Evolutionary conservation across 345 rosid species (phyloP).

Genomic region (Citrus reticulata): DNA sequence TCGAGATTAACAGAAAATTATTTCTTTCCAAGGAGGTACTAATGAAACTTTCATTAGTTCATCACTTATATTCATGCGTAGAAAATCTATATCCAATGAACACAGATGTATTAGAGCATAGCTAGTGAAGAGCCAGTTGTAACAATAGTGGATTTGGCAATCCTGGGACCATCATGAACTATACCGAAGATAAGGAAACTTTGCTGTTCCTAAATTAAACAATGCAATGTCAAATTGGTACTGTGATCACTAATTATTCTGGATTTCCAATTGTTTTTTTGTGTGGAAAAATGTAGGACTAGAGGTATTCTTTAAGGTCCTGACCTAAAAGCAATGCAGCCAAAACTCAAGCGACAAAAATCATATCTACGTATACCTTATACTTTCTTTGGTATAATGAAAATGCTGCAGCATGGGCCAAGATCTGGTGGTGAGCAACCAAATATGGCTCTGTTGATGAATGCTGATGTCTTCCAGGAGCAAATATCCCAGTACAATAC

Average conservation of each 20-base stretch:
- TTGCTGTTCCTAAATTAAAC: too few species aligned
- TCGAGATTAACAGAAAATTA: not conserved
- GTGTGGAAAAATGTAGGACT: too few species aligned
- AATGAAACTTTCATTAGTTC: not conserved
- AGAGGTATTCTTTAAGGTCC: not conserved
- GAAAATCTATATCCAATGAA: not conserved
- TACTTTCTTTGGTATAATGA: conserved; percentile 61
- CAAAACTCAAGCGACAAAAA: too few species aligned
- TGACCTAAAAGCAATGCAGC: not conserved
- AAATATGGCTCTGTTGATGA: conserved; percentile 73
- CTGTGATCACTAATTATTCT: too few species aligned
- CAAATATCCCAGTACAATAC: conserved; percentile 48
- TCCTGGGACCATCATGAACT: not conserved
- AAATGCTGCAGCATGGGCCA: conserved; percentile 83
- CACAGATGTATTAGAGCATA: not conserved
- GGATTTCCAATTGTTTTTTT: too few species aligned
- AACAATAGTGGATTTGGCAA: not conserved
- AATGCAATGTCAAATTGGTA: too few species aligned
- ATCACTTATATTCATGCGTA: not conserved
- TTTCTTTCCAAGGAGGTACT: not conserved
- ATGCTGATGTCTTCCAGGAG: conserved; percentile 69
- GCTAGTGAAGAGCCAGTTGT: not conserved
- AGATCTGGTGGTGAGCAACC: conserved; percentile 69
- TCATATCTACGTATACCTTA: conserved; percentile 38
- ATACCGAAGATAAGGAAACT: not conserved